Base-by-base conservation (phyloP, 2,329 filamentous ascomycete species). In the Acephala macrosclerotiorum region DNA sequence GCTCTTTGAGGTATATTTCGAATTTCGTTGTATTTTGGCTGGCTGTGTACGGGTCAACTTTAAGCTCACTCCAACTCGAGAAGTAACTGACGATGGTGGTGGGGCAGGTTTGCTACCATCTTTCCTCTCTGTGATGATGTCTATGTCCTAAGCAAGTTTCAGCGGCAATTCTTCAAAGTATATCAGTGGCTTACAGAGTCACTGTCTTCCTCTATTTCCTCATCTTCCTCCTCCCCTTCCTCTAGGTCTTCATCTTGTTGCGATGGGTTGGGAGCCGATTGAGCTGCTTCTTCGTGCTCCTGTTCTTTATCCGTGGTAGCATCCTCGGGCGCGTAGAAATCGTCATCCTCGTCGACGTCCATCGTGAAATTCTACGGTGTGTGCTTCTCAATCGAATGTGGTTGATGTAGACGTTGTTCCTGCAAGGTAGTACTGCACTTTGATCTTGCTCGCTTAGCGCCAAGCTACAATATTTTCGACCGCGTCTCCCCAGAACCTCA, bases 291-390 rank as follows among this genome's bases (percentile, higher is more conserved):
- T 33, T 71, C 49, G 58, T 67, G 57, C 53, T 65, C 29, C 3
- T 56, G 49, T 49, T 73, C 69, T n/a, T 51, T 65, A 1, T 70
- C 35, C 38, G 70, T 63, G 26, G 80, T 80, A 45, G 83, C 80
- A 76, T 89, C 87, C 66, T 89, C 87, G 1, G 85, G 84, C 65
- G 84, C 85, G 74, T 90, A 90, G 73, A 90, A 88, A 77, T 90
- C 88, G 70, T 90, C 88, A 59, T 89, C 87, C 70, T 90, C 87
- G 77, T 90, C 88, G 65, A 90, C 85, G 75, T 90, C 87, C 87
- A 90, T 90, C 25, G 69, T 82, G 74, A 57, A 56, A 49, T 64
- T 60, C 3, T 49, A n/a, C 45, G 60, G 62, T 33, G 60, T 60
- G 45, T 49, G 65, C 57, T 65, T 35, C 22, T 51, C 18, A 7